Base-by-base conservation (phyloP, 768 basidiomycete genomes). In the Trametes meyenii region DNA sequence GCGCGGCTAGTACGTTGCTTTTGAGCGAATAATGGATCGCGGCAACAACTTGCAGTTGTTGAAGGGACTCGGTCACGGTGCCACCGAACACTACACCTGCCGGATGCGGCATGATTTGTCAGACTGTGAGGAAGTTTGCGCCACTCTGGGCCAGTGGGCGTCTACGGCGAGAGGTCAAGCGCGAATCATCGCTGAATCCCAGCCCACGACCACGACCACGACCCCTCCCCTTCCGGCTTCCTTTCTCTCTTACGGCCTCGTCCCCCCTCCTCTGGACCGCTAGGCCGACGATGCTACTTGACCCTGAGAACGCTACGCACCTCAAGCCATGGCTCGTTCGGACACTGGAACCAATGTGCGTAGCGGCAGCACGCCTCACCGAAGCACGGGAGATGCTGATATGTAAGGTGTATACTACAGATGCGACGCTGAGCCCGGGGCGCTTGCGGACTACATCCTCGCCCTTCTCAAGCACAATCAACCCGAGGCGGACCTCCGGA, bases 401-500 rank as follows among this genome's bases (percentile, higher is more conserved):
- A 49, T 21, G 66, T 50, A 62, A 40, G n/a, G 58, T 36, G 55
- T 46, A 66, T 52, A 50, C 64, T 55, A 16, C 66, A 97, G 96
- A 82, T 96, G 94, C 74, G 96, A 98, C 73, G 96, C 96, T 43
- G 96, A 98, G 72, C 95, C 96, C 33, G 85, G 87, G 33, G 93
- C 94, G 35, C 86, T 98, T 53, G 89, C 93, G 4, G 94, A 98
- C 72, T 98, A 98, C 73, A 89, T 98, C 67, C 85, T 97, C 50
- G 96, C 96, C 16, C 79, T 98, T 55, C 78, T 98, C 60, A 94
- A 94, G 73, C 93, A 96, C 73, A 92, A 93, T 75, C 89, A 88
- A 1, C 81, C 90, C 4, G 90, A 95, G 71, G 73, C 76, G 23
- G 92, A 96, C 65, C 88, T 98, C 83, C 82, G 90, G 66, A 85